Conservation (phyloP, 2,329 filamentous ascomycete genomes). For the Pseudocercospora crystallina region DNA sequence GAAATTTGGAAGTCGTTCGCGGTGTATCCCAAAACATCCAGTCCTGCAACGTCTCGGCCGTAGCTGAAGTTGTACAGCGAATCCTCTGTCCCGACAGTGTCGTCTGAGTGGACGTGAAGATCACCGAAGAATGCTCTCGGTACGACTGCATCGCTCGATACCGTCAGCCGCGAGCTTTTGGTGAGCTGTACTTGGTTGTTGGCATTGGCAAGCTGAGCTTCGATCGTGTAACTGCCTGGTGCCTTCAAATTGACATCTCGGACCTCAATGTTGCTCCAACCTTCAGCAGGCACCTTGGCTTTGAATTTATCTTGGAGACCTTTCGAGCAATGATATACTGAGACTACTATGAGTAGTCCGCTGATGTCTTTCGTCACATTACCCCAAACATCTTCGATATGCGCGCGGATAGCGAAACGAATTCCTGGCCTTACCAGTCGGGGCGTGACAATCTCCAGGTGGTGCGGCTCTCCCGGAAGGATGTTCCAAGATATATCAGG, state of each 20-base stretch:
- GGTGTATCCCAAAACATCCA: constrained; percentile 40
- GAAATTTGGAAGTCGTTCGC: constrained; percentile 44
- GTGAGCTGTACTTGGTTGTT: neutral
- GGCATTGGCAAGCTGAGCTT: neutral
- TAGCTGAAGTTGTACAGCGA: constrained; percentile 42
- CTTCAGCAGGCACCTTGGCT: neutral
- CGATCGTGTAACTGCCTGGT: neutral
- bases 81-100: constrained; percentile 40
- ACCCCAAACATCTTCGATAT: neutral
- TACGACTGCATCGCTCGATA: constrained; percentile 18
- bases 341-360: neutral
- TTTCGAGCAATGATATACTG: neutral
- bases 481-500: constrained; percentile 34
- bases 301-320: neutral
- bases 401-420: neutral
- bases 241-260: no score
- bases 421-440: neutral
- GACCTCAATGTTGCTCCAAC: neutral
- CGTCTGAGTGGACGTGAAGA: constrained; percentile 41
- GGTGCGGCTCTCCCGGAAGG: constrained; percentile 20
- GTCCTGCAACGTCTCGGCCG: constrained; percentile 37
- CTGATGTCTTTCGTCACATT: neutral
- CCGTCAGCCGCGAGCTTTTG: constrained; percentile 21
- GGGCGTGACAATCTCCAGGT: constrained; percentile 25
- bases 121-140: constrained; percentile 35